Evolutionary conservation across 2,329 filamentous ascomycete genomes (phyloP).

Genomic region (Scytalidium sp.): DNA sequence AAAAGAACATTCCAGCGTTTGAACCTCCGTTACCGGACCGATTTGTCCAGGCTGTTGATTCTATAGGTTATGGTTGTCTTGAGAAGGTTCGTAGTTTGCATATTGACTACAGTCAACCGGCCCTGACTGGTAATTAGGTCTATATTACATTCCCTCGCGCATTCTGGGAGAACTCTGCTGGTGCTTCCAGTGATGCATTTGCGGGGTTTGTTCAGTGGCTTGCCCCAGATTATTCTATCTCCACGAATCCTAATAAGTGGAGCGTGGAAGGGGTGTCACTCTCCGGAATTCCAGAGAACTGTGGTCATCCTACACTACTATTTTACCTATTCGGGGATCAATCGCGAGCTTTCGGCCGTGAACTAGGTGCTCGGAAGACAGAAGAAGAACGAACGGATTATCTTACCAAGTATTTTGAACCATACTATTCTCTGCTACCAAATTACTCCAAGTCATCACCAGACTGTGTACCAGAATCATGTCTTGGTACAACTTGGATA

Average conservation of each 20-base stretch:
- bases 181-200: constrained; percentile 8
- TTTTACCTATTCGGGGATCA: constrained; percentile 57
- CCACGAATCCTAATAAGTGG: constrained; percentile 51
- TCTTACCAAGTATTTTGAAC: constrained; percentile 48
- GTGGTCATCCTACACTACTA: constrained; percentile 61
- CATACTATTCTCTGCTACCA: constrained; percentile 63
- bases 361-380: constrained; percentile 12
- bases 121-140: constrained; percentile 16
- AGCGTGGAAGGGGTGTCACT: constrained; percentile 61
- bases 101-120: not conserved
- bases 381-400: constrained; percentile 24
- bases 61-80: constrained; percentile 44
- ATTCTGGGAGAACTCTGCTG: constrained; percentile 47
- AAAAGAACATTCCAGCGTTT: constrained; percentile 39
- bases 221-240: constrained; percentile 50
- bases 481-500: constrained; percentile 64
- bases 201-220: constrained; percentile 59
- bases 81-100: constrained; percentile 42
- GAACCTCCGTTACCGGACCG: constrained; percentile 38
- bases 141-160: constrained; percentile 56
- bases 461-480: constrained; percentile 48
- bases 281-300: constrained; percentile 45
- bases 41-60: constrained; percentile 41
- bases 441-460: constrained; percentile 44
- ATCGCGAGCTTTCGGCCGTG: constrained; percentile 29